Evolutionary conservation across 371 early-diverging fungal genomes (phyloP), one percentile per base, ranked within the genome.

Genomic region (Syncephalastrum monosporum): DNA sequence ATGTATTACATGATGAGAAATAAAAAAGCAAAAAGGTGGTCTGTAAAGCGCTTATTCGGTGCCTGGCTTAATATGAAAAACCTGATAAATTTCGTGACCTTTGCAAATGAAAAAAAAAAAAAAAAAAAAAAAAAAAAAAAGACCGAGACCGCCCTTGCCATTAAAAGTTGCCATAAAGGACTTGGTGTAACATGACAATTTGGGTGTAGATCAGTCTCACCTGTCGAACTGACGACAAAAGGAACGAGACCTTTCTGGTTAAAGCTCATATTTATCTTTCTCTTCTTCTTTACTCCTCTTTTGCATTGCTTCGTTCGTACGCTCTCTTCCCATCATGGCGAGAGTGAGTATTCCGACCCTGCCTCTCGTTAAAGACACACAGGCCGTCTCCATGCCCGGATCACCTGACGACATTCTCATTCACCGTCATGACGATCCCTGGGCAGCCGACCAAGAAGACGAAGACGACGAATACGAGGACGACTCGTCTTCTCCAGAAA

Each of bases 351-450:
- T 17, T 6, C 21, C 46, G 12, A 42, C 12, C 21, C 38, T 38
- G 19, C 10, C 8, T 12, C 7, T 42, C 38, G 6, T 21, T 10
- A 44, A 54, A 25, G 17, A 41, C 17, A 23, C 48, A 47, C 29
- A 29, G 29, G 29, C 29, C 29, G 0, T 29, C 2, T 29, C 29
- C 29, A 29, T 29, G 29, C 29, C 29, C 4, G 29, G 50, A 23
- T 53, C 53, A 5, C 42, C 53, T 3, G 53, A 53, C 21, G 42
- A 53, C 19, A 23, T 53, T 19, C 43, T 53, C 25, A 43, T 53
- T 23, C 4, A 43, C 8, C 51, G 47, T 21, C 54, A 63, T 29
- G 50, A 44, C 16, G 29, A 29, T 29, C 29, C 29, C 7, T 29
- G 29, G 29, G 29, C 29, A 29, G 29, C 29, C 29, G 29, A 29